Conservation (phyloP, 2,329 filamentous ascomycete species). For the Pezicula rhizophila region DNA sequence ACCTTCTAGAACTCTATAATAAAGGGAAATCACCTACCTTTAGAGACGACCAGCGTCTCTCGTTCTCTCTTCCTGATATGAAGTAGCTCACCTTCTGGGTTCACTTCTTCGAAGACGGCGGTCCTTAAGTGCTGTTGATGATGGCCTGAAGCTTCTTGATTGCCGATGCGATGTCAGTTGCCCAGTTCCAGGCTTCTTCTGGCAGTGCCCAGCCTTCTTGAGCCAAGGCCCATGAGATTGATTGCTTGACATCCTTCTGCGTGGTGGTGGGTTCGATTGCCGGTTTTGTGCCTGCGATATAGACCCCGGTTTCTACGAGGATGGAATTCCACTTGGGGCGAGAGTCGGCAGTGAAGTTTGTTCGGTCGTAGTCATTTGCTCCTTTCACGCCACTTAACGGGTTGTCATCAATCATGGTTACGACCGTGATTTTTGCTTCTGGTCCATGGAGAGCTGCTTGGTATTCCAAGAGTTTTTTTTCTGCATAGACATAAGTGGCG, state of each 20-base stretch:
- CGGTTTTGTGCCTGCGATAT: conserved; percentile 37
- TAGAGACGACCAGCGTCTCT: too few relatives aligned
- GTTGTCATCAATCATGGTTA: conserved; percentile 72
- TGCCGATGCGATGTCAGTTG: background rate
- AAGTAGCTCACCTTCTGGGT: background rate
- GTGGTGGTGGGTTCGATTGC: conserved; percentile 48
- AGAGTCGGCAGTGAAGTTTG: too few relatives aligned
- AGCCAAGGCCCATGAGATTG: conserved; percentile 53
- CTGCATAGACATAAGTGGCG: conserved; percentile 68
- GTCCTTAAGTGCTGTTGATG: background rate
- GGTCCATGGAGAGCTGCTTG: background rate
- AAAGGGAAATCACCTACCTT: too few relatives aligned
- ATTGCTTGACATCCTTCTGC: conserved; percentile 55
- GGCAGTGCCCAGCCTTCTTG: background rate
- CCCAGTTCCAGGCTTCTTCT: background rate
- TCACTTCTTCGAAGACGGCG: background rate
- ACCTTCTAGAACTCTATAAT: too few relatives aligned
- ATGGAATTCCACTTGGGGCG: conserved; percentile 56
- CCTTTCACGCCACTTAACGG: conserved; percentile 64
- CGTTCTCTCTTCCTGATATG: background rate
- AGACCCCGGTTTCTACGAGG: conserved; percentile 64
- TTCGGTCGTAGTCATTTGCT: conserved; percentile 50
- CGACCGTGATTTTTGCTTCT: conserved; percentile 38
- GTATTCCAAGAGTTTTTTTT: conserved; percentile 26
- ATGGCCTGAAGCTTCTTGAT: background rate